Conservation (phyloP, 805 yeast species). For the Saccharomycopsis babjevae region DNA sequence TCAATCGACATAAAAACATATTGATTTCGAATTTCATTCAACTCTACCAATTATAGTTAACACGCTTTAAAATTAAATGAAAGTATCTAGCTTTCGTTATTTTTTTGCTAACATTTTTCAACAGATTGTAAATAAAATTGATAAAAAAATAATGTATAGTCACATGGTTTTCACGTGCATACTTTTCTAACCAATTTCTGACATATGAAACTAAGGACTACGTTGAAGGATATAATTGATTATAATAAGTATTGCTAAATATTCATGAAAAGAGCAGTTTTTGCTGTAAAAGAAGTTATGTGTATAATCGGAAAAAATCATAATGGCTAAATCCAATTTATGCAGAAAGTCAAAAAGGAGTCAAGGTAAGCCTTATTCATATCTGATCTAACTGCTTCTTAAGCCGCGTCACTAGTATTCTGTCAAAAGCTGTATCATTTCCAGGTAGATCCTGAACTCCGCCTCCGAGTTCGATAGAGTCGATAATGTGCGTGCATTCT, state of each 20-base stretch:
- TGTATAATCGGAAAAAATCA: no score
- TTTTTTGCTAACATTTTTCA: neutral
- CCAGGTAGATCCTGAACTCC: neutral
- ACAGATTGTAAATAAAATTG: neutral
- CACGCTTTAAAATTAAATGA: neutral
- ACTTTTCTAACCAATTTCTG: no score
- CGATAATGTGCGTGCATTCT: constrained; percentile 25
- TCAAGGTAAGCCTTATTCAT: neutral
- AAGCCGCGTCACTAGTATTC: constrained; percentile 3
- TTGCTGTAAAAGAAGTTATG: no score
- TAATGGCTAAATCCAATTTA: neutral
- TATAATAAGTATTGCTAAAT: no score
- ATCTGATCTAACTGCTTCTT: constrained; percentile 1
- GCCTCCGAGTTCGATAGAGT: constrained; percentile 25
- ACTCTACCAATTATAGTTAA: neutral
- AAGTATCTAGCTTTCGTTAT: neutral
- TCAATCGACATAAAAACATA: neutral
- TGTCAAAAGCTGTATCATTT: neutral
- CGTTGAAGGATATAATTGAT: no score
- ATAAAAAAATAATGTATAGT: no score
- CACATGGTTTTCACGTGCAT: no score
- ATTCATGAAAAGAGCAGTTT: no score
- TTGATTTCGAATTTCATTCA: neutral
- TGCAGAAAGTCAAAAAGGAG: neutral
- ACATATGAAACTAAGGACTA: no score